Evolutionary conservation across 495 filamentous ascomycete species (phyloP), one percentile per base, ranked within the genome.

Genomic region (Neurospora pannonica): DNA sequence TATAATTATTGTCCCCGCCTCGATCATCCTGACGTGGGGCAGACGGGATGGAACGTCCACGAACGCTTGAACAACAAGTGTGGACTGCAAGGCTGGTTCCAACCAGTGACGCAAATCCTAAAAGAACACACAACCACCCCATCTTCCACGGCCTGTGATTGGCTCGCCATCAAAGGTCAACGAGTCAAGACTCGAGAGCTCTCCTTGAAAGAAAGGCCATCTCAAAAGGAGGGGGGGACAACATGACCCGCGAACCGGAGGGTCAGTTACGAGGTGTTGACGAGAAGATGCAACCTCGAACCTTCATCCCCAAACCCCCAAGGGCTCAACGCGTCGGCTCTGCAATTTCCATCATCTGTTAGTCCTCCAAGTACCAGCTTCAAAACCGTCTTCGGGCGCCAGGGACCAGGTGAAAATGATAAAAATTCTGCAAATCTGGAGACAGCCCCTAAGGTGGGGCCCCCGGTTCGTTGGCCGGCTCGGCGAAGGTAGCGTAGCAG

Each of bases 391-490:
- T 67, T 67, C 34, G 54, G 74, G 38, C 39, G 43, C 70, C 72
- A 72, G 72, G 72, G 71, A 77, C 38, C 31, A 72, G 34, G 71
- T 40, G 60, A 74, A 39, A 17, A 71, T 9, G 13, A 38, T 17
- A 69, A 79, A 79, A 78, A 76, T 77, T 82, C 75, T 80, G 74
- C 77, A 73, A 77, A 74, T 76, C 79, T 82, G 81, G 81, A 80
- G 79, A 82, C 79, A 67, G 54, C n/a, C 71, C 36, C 38, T 62
- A 73, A 28, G 46, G 78, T 79, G 79, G 81, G 76, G 76, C 76
- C 62, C 71, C 73, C 71, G 60, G 70, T 70, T 67, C 28, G 73
- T 21, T 72, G 71, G 70, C 80, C 75, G 75, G 72, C 67, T 78
- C 72, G 77, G 75, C 74, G 74, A 24, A 69, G 42, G 28, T 67